Evolutionary conservation across 129 eudicot genomes (phyloP).

Genomic region (Lonicera japonica): DNA sequence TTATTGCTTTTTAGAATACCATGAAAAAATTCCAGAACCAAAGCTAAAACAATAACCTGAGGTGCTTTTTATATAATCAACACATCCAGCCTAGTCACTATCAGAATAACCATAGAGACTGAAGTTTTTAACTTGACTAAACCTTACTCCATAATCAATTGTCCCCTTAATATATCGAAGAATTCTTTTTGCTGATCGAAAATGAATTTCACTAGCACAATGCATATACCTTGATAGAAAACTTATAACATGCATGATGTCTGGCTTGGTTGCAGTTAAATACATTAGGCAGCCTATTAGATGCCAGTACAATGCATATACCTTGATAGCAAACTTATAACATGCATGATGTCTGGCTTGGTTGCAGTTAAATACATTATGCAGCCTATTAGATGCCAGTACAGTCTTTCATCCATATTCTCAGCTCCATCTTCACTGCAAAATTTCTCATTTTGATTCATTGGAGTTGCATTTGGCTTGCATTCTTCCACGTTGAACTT

Average conservation of each 20-base stretch:
- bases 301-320: too few species aligned
- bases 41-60: constrained; percentile 6
- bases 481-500: background rate
- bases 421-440: background rate
- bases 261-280: too few species aligned
- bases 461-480: background rate
- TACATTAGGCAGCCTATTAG: too few species aligned
- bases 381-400: background rate
- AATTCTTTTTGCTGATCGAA: constrained; percentile 10
- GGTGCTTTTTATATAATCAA: constrained; percentile 18
- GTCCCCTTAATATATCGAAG: constrained; percentile 12
- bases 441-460: background rate
- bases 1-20: constrained; percentile 15
- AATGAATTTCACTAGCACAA: background rate
- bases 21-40: too few species aligned
- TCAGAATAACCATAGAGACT: constrained; percentile 3
- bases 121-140: background rate
- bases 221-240: background rate
- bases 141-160: background rate
- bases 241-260: too few species aligned
- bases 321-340: too few species aligned
- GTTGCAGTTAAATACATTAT: too few species aligned
- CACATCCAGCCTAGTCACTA: constrained; percentile 23
- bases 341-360: too few species aligned
- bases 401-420: background rate